These are phyloP conservation scores for Heritiera littoralis DNA, from an alignment of 345 rosid species.

Conservation along the genomic window DNA sequence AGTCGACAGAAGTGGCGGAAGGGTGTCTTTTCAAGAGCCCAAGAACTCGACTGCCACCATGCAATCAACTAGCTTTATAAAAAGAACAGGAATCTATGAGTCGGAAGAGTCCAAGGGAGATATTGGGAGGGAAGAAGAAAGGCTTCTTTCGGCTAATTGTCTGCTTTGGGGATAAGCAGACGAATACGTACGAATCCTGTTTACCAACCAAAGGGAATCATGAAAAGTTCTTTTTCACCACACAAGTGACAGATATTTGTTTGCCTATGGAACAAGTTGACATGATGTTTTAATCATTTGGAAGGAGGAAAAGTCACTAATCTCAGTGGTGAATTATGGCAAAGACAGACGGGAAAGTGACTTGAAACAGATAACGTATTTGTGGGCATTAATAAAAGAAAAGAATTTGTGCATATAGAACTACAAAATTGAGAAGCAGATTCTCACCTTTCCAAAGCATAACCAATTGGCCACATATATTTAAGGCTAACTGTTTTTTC, in stretches of 20 bases:
- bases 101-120: too few species aligned
- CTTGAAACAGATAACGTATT: not conserved
- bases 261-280: conserved; percentile 18
- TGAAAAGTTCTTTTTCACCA: not conserved
- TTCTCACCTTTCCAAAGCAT: too few species aligned
- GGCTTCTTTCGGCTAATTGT: not conserved
- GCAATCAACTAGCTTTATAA: not conserved
- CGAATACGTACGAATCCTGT: not conserved
- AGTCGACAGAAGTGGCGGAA: not conserved
- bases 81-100: not conserved
- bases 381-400: not conserved
- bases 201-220: conserved; percentile 35
- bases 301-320: not conserved
- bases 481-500: not conserved
- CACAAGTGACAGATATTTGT: not conserved
- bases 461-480: too few species aligned
- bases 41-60: conserved; percentile 3
- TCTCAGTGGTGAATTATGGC: not conserved
- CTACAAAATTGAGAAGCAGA: too few species aligned
- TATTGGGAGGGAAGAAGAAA: not conserved
- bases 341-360: not conserved
- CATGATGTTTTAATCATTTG: not conserved
- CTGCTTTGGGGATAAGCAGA: conserved; percentile 20
- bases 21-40: not conserved
- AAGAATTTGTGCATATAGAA: not conserved